These are phyloP conservation scores for Citropsis articulata DNA, from an alignment of 345 rosid genomes.

Conservation along the genomic window DNA sequence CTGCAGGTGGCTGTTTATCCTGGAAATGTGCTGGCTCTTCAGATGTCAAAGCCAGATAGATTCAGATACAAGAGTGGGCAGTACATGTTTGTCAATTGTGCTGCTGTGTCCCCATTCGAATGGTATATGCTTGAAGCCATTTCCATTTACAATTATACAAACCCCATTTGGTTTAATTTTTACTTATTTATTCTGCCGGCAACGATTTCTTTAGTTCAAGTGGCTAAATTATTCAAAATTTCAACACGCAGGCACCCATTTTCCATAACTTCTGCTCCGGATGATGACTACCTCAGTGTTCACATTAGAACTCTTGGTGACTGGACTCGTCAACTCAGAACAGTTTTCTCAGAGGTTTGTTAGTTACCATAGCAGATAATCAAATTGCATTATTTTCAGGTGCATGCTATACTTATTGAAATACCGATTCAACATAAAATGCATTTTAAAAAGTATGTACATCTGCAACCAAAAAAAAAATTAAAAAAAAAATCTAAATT, in stretches of 20 bases:
- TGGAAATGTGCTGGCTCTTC: conserved; percentile 72
- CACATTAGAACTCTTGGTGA: conserved; percentile 78
- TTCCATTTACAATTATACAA: neutral
- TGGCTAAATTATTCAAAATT: neutral
- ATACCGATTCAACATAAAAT: no score
- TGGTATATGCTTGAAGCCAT: conserved; percentile 32
- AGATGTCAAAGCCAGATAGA: conserved; percentile 74
- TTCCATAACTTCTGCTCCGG: conserved; percentile 85
- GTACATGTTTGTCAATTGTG: conserved; percentile 77
- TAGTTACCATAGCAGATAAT: neutral
- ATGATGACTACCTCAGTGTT: conserved; percentile 70
- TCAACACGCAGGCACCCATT: conserved; percentile 70
- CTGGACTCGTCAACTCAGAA: conserved; percentile 73
- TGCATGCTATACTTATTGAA: no score
- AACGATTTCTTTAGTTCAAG: neutral
- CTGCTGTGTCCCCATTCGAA: conserved; percentile 83
- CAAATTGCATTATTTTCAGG: no score
- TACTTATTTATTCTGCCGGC: neutral
- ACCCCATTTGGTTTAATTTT: no score
- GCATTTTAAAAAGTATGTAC: no score
- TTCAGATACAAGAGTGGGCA: conserved; percentile 85
- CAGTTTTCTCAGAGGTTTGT: conserved; percentile 62
- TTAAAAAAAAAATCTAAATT: no score
- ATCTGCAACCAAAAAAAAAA: no score
- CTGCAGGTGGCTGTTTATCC: conserved; percentile 67